Percentiles rank a stretch among this genome's conserved stretches.
Evolutionary conservation across 2,329 filamentous ascomycete species (phyloP).

Genomic region (Septoria linicola): DNA sequence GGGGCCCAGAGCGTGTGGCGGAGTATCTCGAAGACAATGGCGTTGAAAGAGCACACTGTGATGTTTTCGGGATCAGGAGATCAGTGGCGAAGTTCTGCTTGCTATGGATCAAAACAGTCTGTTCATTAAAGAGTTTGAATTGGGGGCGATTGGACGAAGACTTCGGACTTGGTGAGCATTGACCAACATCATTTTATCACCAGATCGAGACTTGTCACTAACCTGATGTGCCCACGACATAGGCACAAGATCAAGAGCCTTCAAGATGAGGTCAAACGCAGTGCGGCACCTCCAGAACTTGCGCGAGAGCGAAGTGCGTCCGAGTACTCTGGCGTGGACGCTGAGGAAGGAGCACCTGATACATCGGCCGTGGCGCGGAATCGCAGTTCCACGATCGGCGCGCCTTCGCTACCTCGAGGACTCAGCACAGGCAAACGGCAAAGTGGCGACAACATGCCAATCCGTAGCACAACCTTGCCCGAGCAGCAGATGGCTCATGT

Average conservation of each 20-base stretch:
- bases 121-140: constrained; percentile 91
- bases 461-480: constrained; percentile 19
- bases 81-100: constrained; percentile 86
- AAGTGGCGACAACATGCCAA: constrained; percentile 19
- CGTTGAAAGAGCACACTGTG: constrained; percentile 85
- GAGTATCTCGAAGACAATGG: constrained; percentile 83
- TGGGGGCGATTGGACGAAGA: constrained; percentile 84
- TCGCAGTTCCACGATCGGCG: constrained; percentile 45
- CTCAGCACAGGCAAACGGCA: constrained; percentile 23
- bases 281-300: constrained; percentile 45
- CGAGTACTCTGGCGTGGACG: constrained; percentile 41
- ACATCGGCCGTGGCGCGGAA: constrained; percentile 39
- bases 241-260: constrained; percentile 83
- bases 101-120: constrained; percentile 94
- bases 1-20: constrained; percentile 79
- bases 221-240: neutral
- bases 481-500: constrained; percentile 11
- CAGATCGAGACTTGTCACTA: neutral
- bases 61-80: constrained; percentile 97
- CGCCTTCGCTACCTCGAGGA: constrained; percentile 22
- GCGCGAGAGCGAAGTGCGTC: constrained; percentile 38
- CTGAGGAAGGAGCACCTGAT: constrained; percentile 44
- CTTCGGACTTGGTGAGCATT: constrained; percentile 73
- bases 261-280: constrained; percentile 77
- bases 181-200: too few relatives aligned